These are phyloP conservation scores for Vitis rotundifolia DNA, from an alignment of 164 flowering plant genomes.

Conservation along the genomic window DNA sequence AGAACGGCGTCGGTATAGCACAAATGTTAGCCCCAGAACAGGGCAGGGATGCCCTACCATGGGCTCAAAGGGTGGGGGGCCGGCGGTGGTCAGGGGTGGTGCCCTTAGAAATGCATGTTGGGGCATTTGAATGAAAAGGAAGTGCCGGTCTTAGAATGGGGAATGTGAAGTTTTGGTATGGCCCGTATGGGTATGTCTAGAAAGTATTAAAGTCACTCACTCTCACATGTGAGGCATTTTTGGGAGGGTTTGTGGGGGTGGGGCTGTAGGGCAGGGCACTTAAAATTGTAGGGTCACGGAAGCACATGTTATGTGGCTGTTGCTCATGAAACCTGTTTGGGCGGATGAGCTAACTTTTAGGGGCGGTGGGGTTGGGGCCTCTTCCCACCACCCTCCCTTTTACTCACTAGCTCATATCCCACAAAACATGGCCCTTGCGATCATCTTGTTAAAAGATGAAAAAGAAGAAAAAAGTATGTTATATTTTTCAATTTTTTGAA, in stretches of 20 bases:
- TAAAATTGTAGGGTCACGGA: conserved; percentile 16
- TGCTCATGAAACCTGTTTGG: conserved; percentile 9
- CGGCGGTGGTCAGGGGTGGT: too few species aligned
- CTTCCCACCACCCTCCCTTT: background rate
- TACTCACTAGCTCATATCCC: background rate
- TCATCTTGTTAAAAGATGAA: background rate
- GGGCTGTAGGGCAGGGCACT: conserved; percentile 7
- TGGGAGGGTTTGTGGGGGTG: background rate
- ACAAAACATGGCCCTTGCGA: background rate
- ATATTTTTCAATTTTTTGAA: background rate
- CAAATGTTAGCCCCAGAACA: too few species aligned
- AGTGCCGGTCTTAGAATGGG: too few species aligned
- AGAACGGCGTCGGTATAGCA: too few species aligned
- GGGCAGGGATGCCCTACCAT: too few species aligned
- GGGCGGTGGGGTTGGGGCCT: background rate
- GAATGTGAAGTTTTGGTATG: too few species aligned
- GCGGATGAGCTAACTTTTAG: background rate
- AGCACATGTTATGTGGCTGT: conserved; percentile 16
- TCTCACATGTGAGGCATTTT: conserved; percentile 14
- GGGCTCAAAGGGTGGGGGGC: too few species aligned
- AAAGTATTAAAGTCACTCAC: too few species aligned
- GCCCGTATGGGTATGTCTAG: too few species aligned
- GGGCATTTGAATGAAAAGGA: too few species aligned
- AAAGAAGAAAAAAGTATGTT: background rate
- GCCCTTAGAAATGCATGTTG: too few species aligned